These are phyloP conservation scores for Brettanomyces naardenensis DNA, from an alignment of 805 yeast species.

Conservation along the genomic window DNA sequence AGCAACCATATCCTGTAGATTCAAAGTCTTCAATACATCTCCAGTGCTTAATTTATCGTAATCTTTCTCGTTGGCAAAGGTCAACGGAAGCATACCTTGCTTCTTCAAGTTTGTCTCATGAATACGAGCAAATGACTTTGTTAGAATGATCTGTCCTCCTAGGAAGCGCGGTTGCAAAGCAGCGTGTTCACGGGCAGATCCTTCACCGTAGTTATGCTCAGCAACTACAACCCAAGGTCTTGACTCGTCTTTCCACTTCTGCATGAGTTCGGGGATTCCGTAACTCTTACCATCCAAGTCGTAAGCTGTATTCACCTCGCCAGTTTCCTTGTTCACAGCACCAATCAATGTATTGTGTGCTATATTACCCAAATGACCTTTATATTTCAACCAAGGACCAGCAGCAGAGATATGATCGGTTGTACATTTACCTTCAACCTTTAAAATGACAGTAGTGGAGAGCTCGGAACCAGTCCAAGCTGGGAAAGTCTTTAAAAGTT, in stretches of 20 bases:
- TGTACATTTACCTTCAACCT: constrained; percentile 97
- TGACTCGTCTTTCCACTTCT: constrained; percentile 80
- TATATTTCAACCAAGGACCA: constrained; percentile 97
- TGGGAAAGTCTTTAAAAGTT: constrained; percentile 79
- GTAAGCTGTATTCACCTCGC: constrained; percentile 85
- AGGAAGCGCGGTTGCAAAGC: constrained; percentile 92
- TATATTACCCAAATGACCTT: constrained; percentile 94
- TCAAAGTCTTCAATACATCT: constrained; percentile 70
- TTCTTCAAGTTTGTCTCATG: constrained; percentile 97
- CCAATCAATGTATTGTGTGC: constrained; percentile 94
- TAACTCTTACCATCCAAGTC: constrained; percentile 74
- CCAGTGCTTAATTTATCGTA: constrained; percentile 75
- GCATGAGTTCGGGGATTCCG: constrained; percentile 94
- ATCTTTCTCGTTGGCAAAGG: constrained; percentile 84
- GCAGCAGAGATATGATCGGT: constrained; percentile 99
- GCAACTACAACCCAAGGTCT: constrained; percentile 95
- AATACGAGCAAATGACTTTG: constrained; percentile 95
- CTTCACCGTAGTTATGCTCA: constrained; percentile 98
- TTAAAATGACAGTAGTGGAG: constrained; percentile 65
- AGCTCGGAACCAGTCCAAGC: constrained; percentile 86
- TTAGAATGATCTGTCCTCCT: constrained; percentile 83
- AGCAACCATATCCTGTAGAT: constrained; percentile 65
- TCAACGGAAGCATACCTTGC: constrained; percentile 94
- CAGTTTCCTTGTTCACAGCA: constrained; percentile 94
- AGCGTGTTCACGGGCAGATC: constrained; percentile 98